These are phyloP conservation scores for Escovopsis sp. DNA, from an alignment of 2,329 filamentous ascomycete genomes.

Conservation along the genomic window DNA sequence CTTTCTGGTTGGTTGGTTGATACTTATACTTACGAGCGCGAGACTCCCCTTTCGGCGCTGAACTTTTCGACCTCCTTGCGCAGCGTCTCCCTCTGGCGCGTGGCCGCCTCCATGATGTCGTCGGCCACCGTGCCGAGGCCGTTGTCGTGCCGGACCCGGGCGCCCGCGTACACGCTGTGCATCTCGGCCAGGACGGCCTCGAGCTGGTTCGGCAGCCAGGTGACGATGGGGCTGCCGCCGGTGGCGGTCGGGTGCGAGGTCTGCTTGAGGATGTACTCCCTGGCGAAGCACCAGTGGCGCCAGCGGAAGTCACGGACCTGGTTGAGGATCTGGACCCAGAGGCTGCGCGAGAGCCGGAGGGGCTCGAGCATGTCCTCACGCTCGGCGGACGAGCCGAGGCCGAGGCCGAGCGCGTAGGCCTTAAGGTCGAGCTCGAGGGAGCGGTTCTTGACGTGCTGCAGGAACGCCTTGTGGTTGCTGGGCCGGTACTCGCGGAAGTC, in stretches of 20 bases:
- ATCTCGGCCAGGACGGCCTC: slow-evolving; percentile 60
- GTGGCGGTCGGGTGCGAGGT: slow-evolving; percentile 65
- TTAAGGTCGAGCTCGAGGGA: slow-evolving; percentile 38
- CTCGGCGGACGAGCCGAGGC: slow-evolving; percentile 8
- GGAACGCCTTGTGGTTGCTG: slow-evolving; percentile 74
- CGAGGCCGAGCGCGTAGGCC: slow-evolving; percentile 37
- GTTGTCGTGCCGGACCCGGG: slow-evolving; percentile 20
- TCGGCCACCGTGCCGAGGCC: slow-evolving; percentile 32
- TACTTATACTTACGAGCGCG: slow-evolving; percentile 2
- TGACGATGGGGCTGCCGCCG: slow-evolving; percentile 68
- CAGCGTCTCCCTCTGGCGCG: slow-evolving; percentile 49
- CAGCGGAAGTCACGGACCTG: slow-evolving; percentile 71
- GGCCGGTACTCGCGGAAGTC: slow-evolving; percentile 87
- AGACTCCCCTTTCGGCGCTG: slow-evolving; percentile 45
- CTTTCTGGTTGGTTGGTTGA: too few species aligned
- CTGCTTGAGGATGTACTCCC: slow-evolving; percentile 71
- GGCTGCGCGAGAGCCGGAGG: slow-evolving; percentile 38
- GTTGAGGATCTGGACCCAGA: slow-evolving; percentile 53
- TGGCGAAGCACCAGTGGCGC: slow-evolving; percentile 74
- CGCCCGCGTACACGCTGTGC: slow-evolving; percentile 38
- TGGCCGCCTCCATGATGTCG: slow-evolving; percentile 53
- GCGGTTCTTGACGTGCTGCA: slow-evolving; percentile 50
- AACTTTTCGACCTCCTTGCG: slow-evolving; percentile 64
- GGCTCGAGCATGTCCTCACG: slow-evolving; percentile 20
- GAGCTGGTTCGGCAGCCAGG: slow-evolving; percentile 72